Evolutionary conservation across 1,284 basidiomycete species (phyloP), one percentile per base, ranked within the genome.

Genomic region (Xerocomus minutiporus): DNA sequence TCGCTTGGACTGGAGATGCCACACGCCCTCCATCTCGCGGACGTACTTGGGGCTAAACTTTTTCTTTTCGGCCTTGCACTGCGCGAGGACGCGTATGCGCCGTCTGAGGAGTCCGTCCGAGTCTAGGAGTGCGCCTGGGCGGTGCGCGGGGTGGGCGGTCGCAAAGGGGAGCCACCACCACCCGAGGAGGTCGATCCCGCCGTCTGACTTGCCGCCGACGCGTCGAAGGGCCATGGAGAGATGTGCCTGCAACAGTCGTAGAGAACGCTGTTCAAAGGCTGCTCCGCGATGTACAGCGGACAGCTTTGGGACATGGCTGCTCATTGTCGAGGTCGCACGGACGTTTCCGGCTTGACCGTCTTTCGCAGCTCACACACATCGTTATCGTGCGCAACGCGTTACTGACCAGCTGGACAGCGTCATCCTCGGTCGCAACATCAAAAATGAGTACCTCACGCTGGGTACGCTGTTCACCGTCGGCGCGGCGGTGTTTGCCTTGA

Each of bases 41-140:
- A 96, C 80, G 59, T 86, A 84, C 6, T 83, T 82, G 1, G 93
- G 91, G 0, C 88, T 82, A 34, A 86, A 70, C 63, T 86, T 68
- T 83, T 86, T 69, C 82, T 13, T 84, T 63, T 93, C 88, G 0
- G 91, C 91, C 73, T 97, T 97, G 75, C 93, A 97, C 63, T 96
- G 93, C 0, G 79, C 91, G 15, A 95, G 63, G n/a, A 96, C 78
- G 34, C 92, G 84, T 1, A 93, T 60, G 0, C 88, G 75, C 31
- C 65, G 58, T 12, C 72, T 64, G 4, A 54, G 36, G 2, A 58
- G 64, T 26, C 73, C 67, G 12, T 58, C 46, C 3, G 58, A 9
- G 46, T 56, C 47, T 12, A 48, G 36, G 2, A 65, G 26, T 26
- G 57, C 55, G 1, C 53, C 45, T 17, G 54, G 28, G 7, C 9